Evolutionary conservation across 1,139 yeast genomes (phyloP).

Genomic region (Diutina pseudorugosa): DNA sequence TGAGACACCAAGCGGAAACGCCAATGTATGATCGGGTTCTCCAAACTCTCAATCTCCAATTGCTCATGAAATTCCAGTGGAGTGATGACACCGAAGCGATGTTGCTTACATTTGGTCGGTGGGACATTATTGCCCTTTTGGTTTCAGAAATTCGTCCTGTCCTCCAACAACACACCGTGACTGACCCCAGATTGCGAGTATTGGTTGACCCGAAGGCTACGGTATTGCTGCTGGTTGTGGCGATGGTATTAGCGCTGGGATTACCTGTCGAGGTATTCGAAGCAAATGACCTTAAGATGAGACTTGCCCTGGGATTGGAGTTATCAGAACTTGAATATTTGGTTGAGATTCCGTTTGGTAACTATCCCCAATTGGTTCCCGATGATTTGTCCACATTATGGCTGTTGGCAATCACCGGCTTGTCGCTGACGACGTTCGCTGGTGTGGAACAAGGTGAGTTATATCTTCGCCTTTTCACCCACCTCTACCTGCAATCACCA

Average conservation of each 20-base stretch:
- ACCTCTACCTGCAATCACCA: neutral
- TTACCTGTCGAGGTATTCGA: neutral
- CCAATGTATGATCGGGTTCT: constrained; percentile 36
- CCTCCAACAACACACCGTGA: neutral
- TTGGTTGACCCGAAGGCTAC: neutral
- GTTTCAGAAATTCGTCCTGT: neutral
- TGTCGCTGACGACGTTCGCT: constrained; percentile 25
- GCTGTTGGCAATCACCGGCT: constrained; percentile 14
- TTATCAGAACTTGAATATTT: neutral
- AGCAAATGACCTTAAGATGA: neutral
- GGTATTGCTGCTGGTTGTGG: neutral
- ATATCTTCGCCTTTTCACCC: constrained; percentile 5
- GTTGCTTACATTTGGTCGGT: neutral
- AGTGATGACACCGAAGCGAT: constrained; percentile 1
- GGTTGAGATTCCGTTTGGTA: neutral
- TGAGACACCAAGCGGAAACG: constrained; percentile 49
- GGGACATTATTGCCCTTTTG: constrained; percentile 8
- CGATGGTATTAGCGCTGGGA: neutral
- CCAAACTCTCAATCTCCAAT: constrained; percentile 38
- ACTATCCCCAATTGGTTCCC: constrained; percentile 11
- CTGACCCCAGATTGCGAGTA: neutral
- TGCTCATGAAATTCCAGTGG: constrained; percentile 23
- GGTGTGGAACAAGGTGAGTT: constrained; percentile 9
- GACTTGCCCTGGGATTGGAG: neutral
- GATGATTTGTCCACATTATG: constrained; percentile 15